phyloP scores from a whole-genome alignment of 768 basidiomycete species.

The Boletus insuetus region DNA sequence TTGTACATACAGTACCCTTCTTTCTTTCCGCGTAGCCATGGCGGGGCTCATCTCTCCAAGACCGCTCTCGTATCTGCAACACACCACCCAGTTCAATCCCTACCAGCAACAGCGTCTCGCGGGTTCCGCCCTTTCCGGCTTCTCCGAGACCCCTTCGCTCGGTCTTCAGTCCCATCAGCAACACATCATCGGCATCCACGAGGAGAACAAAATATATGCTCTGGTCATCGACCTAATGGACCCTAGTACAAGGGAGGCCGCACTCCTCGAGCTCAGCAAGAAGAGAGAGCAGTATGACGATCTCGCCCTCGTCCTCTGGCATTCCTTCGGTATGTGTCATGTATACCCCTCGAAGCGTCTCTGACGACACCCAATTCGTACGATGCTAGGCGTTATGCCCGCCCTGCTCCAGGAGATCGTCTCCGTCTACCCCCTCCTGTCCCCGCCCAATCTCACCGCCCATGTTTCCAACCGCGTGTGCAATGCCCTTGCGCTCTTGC shows the following conservation, averaged over 20 bases:
- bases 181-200: conserved; percentile 50
- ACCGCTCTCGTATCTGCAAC: conserved; percentile 63
- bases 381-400: conserved; percentile 85
- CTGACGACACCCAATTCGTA: not conserved
- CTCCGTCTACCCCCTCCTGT: conserved; percentile 93
- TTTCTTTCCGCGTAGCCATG: conserved; percentile 36
- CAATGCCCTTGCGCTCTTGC: conserved; percentile 94
- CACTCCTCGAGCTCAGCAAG: conserved; percentile 94
- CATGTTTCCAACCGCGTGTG: conserved; percentile 98
- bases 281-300: conserved; percentile 99
- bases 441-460: conserved; percentile 93
- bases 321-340: conserved; percentile 78
- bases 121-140: conserved; percentile 35
- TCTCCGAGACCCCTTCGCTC: conserved; percentile 64
- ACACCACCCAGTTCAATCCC: conserved; percentile 55
- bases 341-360: not conserved
- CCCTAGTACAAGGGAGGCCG: conserved; percentile 79
- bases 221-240: conserved; percentile 88
- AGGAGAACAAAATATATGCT: conserved; percentile 83
- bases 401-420: conserved; percentile 97
- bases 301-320: conserved; percentile 96
- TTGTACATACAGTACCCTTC: not conserved
- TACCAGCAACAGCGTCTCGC: conserved; percentile 49
- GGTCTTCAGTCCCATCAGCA: conserved; percentile 53
- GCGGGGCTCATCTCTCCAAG: conserved; percentile 63